Conservation (phyloP, 805 yeast species). For the Saccharomycopsis capsularis region DNA sequence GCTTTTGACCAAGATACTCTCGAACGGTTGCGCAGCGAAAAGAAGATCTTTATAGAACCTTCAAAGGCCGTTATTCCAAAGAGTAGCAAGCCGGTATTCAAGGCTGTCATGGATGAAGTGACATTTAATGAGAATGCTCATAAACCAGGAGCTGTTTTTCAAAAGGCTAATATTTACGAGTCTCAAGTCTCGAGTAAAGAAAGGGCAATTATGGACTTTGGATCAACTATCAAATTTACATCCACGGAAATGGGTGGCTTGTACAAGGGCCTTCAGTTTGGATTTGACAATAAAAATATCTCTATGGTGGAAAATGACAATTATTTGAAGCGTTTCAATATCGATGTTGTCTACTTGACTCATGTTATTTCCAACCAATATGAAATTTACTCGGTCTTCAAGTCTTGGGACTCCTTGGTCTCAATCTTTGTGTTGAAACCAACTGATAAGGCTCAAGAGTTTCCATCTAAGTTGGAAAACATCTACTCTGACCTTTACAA, state of each 20-base stretch:
- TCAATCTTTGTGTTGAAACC: conserved; percentile 61
- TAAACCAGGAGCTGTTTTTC: conserved; percentile 56
- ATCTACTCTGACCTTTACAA: conserved; percentile 48
- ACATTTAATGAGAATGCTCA: conserved; percentile 45
- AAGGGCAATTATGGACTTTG: conserved; percentile 72
- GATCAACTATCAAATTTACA: conserved; percentile 64
- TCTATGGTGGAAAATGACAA: conserved; percentile 38
- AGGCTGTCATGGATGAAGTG: conserved; percentile 57
- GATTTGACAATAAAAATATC: conserved; percentile 63
- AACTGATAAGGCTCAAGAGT: conserved; percentile 54
- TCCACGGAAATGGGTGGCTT: conserved; percentile 71
- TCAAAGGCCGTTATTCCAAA: conserved; percentile 63
- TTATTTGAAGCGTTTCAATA: conserved; percentile 49
- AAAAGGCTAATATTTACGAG: conserved; percentile 64
- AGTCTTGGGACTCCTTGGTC: conserved; percentile 50
- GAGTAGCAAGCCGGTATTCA: conserved; percentile 39
- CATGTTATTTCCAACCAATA: conserved; percentile 70
- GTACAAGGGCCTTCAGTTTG: conserved; percentile 78
- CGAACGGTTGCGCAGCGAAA: conserved; percentile 4
- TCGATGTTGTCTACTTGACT: conserved; percentile 56
- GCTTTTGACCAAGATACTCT: not conserved
- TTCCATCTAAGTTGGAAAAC: conserved; percentile 46
- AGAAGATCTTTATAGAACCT: conserved; percentile 40
- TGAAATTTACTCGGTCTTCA: conserved; percentile 63
- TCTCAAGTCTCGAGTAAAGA: conserved; percentile 59